Evolutionary conservation across 2,329 filamentous ascomycete genomes (phyloP).

Genomic region (Dactylellina parvicollis): DNA sequence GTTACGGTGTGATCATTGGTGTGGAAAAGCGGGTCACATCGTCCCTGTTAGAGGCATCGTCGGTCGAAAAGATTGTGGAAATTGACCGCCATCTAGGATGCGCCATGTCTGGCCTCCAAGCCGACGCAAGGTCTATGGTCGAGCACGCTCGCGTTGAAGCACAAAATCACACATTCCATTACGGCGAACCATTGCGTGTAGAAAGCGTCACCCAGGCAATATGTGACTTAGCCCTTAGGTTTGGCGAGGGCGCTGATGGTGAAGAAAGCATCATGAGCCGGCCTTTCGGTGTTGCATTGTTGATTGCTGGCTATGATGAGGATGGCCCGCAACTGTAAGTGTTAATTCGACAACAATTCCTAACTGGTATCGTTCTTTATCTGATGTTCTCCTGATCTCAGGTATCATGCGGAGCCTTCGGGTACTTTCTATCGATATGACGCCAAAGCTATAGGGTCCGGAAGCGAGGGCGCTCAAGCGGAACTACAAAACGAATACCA

Average conservation of each 20-base stretch:
- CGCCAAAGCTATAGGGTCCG: slow-evolving; percentile 97
- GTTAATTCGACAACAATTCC: background rate
- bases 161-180: slow-evolving; percentile 98
- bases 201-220: slow-evolving; percentile 99
- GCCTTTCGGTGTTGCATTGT: slow-evolving; percentile 92
- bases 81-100: slow-evolving; percentile 99
- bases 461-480: slow-evolving; percentile 95
- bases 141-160: slow-evolving; percentile 98
- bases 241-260: slow-evolving; percentile 95
- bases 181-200: slow-evolving; percentile 90
- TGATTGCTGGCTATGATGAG: slow-evolving; percentile 97
- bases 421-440: slow-evolving; percentile 99
- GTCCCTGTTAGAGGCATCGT: slow-evolving; percentile 94
- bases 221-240: slow-evolving; percentile 93
- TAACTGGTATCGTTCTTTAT: slow-evolving; percentile 3
- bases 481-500: slow-evolving; percentile 99
- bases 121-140: slow-evolving; percentile 95
- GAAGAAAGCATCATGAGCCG: slow-evolving; percentile 99
- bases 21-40: slow-evolving; percentile 99
- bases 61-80: slow-evolving; percentile 99
- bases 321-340: slow-evolving; percentile 87
- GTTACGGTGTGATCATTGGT: slow-evolving; percentile 92
- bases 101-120: slow-evolving; percentile 97
- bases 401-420: slow-evolving; percentile 95
- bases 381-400: slow-evolving; percentile 58